Conservation (phyloP, 768 basidiomycete genomes). For the Boletus subcaerulescens region DNA sequence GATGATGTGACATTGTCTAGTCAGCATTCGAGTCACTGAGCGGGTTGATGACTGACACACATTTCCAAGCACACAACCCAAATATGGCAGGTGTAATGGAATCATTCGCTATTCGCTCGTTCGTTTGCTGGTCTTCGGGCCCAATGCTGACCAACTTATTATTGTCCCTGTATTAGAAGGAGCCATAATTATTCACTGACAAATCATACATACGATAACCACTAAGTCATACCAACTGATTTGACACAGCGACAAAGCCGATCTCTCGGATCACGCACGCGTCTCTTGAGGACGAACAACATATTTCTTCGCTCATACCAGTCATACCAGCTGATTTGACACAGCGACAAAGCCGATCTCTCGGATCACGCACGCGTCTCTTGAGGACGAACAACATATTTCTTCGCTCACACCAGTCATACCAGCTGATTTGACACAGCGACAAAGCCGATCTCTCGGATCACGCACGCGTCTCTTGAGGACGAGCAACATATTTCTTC, state of each 20-base stretch:
- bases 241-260: background rate
- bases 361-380: constrained; percentile 7
- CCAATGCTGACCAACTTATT: too few species aligned
- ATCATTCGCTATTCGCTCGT: background rate
- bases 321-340: background rate
- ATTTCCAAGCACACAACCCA: too few species aligned
- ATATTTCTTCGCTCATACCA: constrained; percentile 40
- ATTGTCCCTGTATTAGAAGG: too few species aligned
- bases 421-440: background rate
- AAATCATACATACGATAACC: background rate
- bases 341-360: background rate
- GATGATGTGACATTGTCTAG: too few species aligned
- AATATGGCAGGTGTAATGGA: background rate
- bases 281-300: constrained; percentile 28
- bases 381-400: constrained; percentile 33
- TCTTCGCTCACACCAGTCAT: constrained; percentile 35
- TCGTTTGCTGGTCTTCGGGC: too few species aligned
- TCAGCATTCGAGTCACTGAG: too few species aligned
- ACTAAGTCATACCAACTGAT: background rate
- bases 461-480: constrained; percentile 9
- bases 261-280: background rate
- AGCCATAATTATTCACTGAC: background rate
- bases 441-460: background rate
- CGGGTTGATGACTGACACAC: background rate
- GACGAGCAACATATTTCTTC: constrained; percentile 37